Evolutionary conservation across 371 early-diverging fungal species (phyloP), one percentile per base, ranked within the genome.

Genomic region (Blyttiomyces sp.): DNA sequence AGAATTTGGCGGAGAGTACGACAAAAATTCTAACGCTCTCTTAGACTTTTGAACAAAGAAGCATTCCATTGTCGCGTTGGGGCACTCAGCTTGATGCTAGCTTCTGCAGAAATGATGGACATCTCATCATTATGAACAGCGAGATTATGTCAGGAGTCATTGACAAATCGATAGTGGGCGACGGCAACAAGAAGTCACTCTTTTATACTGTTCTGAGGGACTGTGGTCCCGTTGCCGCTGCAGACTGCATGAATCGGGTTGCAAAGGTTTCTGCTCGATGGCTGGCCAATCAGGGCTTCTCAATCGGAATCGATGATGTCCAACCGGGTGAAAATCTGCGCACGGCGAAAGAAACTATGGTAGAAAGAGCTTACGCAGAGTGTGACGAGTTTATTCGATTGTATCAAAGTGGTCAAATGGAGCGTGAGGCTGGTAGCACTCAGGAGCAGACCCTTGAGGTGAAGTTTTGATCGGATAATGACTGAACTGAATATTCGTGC

Each of bases 271-370:
- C 92, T 60, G 93, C 95, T 3, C 77, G 96, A 43, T 98, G 91
- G 89, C 75, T 96, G 26, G 87, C 87, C 3, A 94, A 96, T 64
- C 86, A 90, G 57, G 99, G 99, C 43, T 97, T 98, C 79, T 95
- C 96, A 3, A 96, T 98, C 59, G 99, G 99, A 60, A 92, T 99
- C 57, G 90, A 92, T 63, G 99, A 99, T 83, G 98, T 99, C n/a
- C 89, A 86, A 28, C 96, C 98, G 1, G 92, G 92, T 17, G 80
- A 79, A 11, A 77, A 73, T 34, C 77, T 99, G 50, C 71, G 83
- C 7, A 70, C 80, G 28, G 85, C 86, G 68, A 98, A 96, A 77
- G 88, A 93, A 53, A 72, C 77, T 2, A 76, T 90, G 42, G 89
- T 98, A 34, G 67, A 78, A 13, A 78, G 81, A 11, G 97, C 94